phyloP scores from a whole-genome alignment of 177 flowering plant genomes.

The Vitis hybrid region DNA sequence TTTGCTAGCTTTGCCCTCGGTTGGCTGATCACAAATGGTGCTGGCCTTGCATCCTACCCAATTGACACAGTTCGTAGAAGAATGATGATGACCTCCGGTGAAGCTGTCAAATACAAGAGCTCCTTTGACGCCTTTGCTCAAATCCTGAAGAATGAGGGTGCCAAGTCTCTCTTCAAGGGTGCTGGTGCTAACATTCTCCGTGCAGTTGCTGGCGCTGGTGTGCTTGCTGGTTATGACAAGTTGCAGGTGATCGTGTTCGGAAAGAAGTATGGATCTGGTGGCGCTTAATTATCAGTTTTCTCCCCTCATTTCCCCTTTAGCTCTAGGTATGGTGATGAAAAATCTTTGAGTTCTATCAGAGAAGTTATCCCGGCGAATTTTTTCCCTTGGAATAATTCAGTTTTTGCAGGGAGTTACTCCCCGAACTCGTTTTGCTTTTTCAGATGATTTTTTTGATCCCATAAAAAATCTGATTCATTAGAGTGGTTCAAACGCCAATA shows the following conservation, averaged over 20 bases:
- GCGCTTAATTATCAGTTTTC: constrained; percentile 15
- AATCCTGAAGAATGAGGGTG: constrained; percentile 51
- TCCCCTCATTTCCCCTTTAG: not conserved
- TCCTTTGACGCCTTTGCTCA: constrained; percentile 42
- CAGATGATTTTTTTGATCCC: constrained; percentile 8
- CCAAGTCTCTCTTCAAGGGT: constrained; percentile 52
- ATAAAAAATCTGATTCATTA: constrained; percentile 7
- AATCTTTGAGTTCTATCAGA: constrained; percentile 10
- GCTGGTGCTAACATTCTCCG: constrained; percentile 58
- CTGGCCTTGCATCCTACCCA: constrained; percentile 55
- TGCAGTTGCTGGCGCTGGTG: constrained; percentile 58
- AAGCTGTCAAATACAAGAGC: constrained; percentile 59
- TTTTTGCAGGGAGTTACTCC: constrained; percentile 1
- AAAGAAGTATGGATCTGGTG: constrained; percentile 44
- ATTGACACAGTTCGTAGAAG: constrained; percentile 53
- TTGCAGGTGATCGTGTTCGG: constrained; percentile 46
- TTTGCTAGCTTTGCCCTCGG: constrained; percentile 56
- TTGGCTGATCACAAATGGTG: constrained; percentile 54
- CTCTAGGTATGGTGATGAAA: constrained; percentile 37
- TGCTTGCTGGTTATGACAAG: constrained; percentile 53
- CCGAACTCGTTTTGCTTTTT: constrained; percentile 10
- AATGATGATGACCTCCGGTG: constrained; percentile 64
- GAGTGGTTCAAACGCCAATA: constrained; percentile 12
- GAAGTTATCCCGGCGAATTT: constrained; percentile 14
- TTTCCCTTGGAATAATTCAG: constrained; percentile 19